Conservation (phyloP, 2,329 filamentous ascomycete species). For the Botrytis deweyae region DNA sequence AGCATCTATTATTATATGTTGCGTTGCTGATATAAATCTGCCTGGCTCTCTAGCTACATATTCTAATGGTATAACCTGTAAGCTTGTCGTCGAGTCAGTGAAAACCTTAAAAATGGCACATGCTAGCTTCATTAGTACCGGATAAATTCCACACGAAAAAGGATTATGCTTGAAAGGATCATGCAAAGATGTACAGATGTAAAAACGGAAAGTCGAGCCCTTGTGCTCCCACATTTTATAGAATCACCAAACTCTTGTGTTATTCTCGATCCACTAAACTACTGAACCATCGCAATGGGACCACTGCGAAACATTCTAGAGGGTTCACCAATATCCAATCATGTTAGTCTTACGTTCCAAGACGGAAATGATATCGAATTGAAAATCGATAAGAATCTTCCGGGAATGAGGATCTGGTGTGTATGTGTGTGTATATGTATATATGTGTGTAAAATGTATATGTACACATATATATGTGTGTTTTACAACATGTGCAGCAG, state of each 20-base stretch:
- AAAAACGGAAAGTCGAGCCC: not conserved
- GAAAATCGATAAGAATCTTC: constrained; percentile 4
- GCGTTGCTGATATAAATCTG: not conserved
- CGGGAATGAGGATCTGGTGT: not conserved
- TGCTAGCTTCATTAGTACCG: not conserved
- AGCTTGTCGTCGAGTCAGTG: not conserved
- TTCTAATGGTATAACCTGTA: not conserved
- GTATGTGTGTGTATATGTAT: not conserved
- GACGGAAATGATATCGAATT: constrained; percentile 4
- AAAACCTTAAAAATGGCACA: not conserved
- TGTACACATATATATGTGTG: not conserved
- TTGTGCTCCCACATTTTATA: not conserved
- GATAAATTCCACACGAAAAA: constrained; percentile 4
- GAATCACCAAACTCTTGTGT: not conserved
- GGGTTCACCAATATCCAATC: constrained; percentile 12
- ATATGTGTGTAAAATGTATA: not conserved
- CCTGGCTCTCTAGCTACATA: no score
- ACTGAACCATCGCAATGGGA: constrained; percentile 13
- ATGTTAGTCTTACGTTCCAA: constrained; percentile 5
- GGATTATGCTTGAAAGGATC: not conserved
- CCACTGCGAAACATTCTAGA: constrained; percentile 17
- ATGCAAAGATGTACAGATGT: not conserved
- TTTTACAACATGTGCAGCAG: constrained; percentile 1
- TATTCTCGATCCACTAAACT: constrained; percentile 4
- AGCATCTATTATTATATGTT: not conserved